phyloP scores from a whole-genome alignment of 176 grass and related monocot genomes.

The Bolboschoenus planiculmis region DNA sequence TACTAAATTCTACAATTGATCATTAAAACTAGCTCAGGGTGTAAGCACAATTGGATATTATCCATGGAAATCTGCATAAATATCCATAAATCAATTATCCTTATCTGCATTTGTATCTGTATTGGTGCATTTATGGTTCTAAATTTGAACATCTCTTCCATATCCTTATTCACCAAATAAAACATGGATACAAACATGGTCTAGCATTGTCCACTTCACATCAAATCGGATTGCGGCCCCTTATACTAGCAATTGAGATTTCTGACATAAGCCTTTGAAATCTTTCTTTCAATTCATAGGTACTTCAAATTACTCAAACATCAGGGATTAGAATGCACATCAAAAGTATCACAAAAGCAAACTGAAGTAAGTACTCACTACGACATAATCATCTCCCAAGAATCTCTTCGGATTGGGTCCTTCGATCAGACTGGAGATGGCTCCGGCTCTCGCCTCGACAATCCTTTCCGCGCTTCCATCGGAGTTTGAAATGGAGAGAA shows the following conservation, averaged over 20 bases:
- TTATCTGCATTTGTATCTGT: neutral
- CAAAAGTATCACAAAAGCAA: neutral
- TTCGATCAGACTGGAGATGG: neutral
- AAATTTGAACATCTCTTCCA: neutral
- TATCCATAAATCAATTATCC: neutral
- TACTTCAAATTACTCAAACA: neutral
- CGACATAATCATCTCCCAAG: constrained; percentile 10
- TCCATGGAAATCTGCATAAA: too few relatives aligned
- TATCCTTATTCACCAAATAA: neutral
- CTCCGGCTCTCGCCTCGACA: neutral
- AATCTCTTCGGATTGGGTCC: neutral
- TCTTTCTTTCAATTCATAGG: neutral
- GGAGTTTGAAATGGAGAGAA: neutral
- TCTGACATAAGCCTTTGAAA: too few relatives aligned
- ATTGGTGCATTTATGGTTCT: neutral
- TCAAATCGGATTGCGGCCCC: too few relatives aligned
- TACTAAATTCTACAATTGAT: neutral
- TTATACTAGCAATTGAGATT: too few relatives aligned
- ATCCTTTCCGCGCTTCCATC: neutral
- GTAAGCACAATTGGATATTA: too few relatives aligned
- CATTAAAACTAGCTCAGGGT: neutral
- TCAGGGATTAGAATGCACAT: neutral
- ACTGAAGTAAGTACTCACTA: neutral
- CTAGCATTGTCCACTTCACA: too few relatives aligned
- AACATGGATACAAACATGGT: too few relatives aligned